Evolutionary conservation across 495 filamentous ascomycete genomes (phyloP).

Genomic region (Geoglossum glabrum): DNA sequence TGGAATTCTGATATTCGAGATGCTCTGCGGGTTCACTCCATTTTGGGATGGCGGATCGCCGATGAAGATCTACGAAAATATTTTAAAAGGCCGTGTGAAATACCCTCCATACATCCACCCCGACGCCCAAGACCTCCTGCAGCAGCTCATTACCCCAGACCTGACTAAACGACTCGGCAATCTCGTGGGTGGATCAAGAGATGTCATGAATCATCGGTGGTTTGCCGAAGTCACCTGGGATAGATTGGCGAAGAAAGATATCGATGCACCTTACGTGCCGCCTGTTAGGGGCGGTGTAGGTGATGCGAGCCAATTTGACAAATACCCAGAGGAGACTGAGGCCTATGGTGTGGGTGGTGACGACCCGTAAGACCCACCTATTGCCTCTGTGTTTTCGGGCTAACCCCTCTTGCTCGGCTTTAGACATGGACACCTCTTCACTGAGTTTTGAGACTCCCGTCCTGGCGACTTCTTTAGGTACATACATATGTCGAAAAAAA

Average conservation of each 20-base stretch:
- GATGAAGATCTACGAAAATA: constrained; percentile 99
- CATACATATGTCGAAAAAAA: background rate
- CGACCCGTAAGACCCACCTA: constrained; percentile 52
- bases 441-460: constrained; percentile 2
- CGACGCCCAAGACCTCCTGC: constrained; percentile 80
- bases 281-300: constrained; percentile 82
- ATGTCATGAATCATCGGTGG: constrained; percentile 91
- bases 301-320: constrained; percentile 93
- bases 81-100: constrained; percentile 78
- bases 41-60: constrained; percentile 96
- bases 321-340: constrained; percentile 92
- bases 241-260: constrained; percentile 76
- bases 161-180: constrained; percentile 91
- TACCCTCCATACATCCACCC: constrained; percentile 89
- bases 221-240: constrained; percentile 98
- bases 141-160: constrained; percentile 82
- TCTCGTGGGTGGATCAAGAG: constrained; percentile 72
- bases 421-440: constrained; percentile 7
- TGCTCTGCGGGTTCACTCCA: constrained; percentile 95
- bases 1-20: constrained; percentile 96
- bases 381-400: background rate
- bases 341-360: constrained; percentile 57
- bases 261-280: constrained; percentile 96
- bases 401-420: background rate
- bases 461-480: background rate